Base-by-base conservation (phyloP, 208 protist species). In the Naegleria gruberi region DNA sequence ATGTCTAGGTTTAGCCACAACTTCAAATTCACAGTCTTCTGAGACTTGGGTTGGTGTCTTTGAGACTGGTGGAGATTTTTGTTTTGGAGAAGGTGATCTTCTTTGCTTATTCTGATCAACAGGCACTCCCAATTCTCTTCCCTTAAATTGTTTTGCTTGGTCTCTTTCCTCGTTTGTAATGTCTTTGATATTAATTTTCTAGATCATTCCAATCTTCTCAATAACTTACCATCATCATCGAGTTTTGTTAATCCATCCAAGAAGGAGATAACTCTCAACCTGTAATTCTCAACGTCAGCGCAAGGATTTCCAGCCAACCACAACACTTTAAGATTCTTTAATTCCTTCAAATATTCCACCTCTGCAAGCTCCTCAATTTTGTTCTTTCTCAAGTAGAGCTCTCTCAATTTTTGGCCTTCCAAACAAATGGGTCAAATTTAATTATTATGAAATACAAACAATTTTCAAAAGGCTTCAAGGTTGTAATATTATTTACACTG, bases 301-400 rank as follows among this genome's bases (percentile, higher is more conserved):
- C 96, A 97, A 1, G 97, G 96, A 90, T 98, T 98, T 82, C 98
- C 96, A 74, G 94, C 94, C 51, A 98, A 92, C 96, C 96, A 98
- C 77, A 98, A 94, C 19, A 97, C 96, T 73, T 87, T 93, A 44
- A 98, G 91, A 82, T 94, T 91, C 74, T 91, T 91, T 43, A 98
- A 93, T 10, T 91, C 89, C 37, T 92, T 93, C 74, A 98, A 93
- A 81, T 93, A 89, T 30, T 90, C 93, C 43, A 98, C 92, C 91
- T 98, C 96, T 30, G 90, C 81, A 73, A 98, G 92, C 10, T 94
- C 92, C 30, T 46, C 84, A 37, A 98, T 93, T 65, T 94, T 91
- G 91, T 98, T 98, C 92, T 97, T 97, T 89, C 97, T 94, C 85
- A 98, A 91, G 92, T 98, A 98, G 86, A 98, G 93, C 93, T 98